Evolutionary conservation across 345 rosid genomes (phyloP).

Genomic region (Gossypium arboreum): DNA sequence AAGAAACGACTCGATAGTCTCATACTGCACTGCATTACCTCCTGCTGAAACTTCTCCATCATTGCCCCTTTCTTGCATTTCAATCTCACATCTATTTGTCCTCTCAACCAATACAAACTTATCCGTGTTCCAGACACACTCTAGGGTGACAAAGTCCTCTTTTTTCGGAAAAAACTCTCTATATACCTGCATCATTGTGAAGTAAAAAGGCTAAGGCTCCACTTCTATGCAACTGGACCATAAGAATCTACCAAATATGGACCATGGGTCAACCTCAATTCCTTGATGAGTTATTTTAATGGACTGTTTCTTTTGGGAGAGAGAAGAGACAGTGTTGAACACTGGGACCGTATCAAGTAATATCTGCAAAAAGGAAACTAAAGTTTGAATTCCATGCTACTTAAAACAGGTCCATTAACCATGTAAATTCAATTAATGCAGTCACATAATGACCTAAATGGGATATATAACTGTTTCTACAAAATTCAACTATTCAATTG

Average conservation of each 20-base stretch:
- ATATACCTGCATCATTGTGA: slow-evolving; percentile 41
- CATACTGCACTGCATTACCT: slow-evolving; percentile 40
- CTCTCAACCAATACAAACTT: slow-evolving; percentile 59
- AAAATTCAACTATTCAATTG: slow-evolving; percentile 5
- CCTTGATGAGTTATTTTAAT: slow-evolving; percentile 61
- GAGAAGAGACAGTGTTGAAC: slow-evolving; percentile 62
- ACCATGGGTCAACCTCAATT: slow-evolving; percentile 51
- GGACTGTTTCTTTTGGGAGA: slow-evolving; percentile 71
- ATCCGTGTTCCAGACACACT: slow-evolving; percentile 60
- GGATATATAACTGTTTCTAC: neutral
- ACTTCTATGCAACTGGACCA: neutral
- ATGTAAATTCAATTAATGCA: neutral
- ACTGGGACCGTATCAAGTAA: slow-evolving; percentile 63
- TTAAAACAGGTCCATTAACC: neutral
- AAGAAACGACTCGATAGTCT: slow-evolving; percentile 45
- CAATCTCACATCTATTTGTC: slow-evolving; percentile 31
- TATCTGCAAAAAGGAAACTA: slow-evolving; percentile 42
- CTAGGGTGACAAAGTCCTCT: slow-evolving; percentile 43
- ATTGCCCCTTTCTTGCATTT: slow-evolving; percentile 24
- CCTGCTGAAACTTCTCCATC: slow-evolving; percentile 26
- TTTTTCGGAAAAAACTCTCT: slow-evolving; percentile 72
- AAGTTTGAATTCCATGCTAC: slow-evolving; percentile 2
- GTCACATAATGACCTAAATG: neutral
- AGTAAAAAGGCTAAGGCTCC: neutral
- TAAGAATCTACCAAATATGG: slow-evolving; percentile 1